Evolutionary conservation across 2,329 filamentous ascomycete genomes (phyloP).

Genomic region (Alternaria sp.): DNA sequence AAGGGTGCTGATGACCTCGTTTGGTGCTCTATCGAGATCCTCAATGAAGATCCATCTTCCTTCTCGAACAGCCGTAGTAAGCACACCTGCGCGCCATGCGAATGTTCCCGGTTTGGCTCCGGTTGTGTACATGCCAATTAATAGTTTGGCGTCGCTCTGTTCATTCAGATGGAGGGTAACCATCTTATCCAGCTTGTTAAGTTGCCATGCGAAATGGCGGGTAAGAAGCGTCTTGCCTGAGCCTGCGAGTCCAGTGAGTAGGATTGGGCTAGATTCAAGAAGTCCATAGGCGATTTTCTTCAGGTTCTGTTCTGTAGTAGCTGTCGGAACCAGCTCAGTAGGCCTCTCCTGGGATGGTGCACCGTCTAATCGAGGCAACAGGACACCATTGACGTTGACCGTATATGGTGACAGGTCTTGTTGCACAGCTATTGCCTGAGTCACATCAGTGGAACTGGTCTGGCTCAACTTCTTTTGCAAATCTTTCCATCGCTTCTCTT

Average conservation of each 20-base stretch:
- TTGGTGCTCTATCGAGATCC: conserved; percentile 92
- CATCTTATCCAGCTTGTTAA: conserved; percentile 82
- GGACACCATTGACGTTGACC: conserved; percentile 47
- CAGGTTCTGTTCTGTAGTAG: conserved; percentile 77
- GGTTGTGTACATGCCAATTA: conserved; percentile 93
- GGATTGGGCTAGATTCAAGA: conserved; percentile 72
- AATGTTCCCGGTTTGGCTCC: conserved; percentile 89
- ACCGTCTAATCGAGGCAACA: conserved; percentile 50
- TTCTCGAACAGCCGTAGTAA: conserved; percentile 92
- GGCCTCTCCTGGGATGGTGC: conserved; percentile 36
- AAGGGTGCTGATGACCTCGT: conserved; percentile 91
- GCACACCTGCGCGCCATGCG: conserved; percentile 87
- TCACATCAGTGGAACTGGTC: background rate
- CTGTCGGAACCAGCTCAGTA: conserved; percentile 65
- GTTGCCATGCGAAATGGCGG: conserved; percentile 79
- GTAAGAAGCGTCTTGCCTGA: conserved; percentile 90
- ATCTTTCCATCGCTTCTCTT: conserved; percentile 63
- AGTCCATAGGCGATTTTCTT: conserved; percentile 73
- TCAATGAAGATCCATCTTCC: conserved; percentile 98
- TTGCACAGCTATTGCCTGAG: conserved; percentile 10
- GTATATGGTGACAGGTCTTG: conserved; percentile 42
- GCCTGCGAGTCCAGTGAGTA: conserved; percentile 83
- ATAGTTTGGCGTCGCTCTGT: conserved; percentile 96
- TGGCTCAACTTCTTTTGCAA: conserved; percentile 24
- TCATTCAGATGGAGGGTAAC: conserved; percentile 96